Conservation (phyloP, 441 rosid genomes). For the Populus tomentosa region DNA sequence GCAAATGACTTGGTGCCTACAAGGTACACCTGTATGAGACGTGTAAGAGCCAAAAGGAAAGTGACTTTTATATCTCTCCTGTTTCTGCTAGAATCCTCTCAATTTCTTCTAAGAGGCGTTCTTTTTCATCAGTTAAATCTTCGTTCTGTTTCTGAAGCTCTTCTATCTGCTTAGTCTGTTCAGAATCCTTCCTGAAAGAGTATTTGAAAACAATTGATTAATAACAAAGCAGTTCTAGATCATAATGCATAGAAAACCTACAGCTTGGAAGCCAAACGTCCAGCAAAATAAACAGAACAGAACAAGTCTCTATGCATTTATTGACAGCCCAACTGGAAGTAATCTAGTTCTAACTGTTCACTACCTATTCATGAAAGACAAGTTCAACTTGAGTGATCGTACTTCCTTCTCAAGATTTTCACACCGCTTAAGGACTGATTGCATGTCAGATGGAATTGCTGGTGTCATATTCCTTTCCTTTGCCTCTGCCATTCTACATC, state of each 20-base stretch:
- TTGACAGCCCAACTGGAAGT: background rate
- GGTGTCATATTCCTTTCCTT: constrained; percentile 58
- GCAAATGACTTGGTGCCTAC: background rate
- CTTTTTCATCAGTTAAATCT: constrained; percentile 56
- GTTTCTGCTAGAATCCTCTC: constrained; percentile 50
- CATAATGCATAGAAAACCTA: background rate
- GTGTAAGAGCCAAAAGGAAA: too few relatives aligned
- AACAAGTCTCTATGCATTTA: background rate
- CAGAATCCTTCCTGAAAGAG: constrained; percentile 66
- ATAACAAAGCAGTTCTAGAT: background rate
- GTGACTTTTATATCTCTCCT: constrained; percentile 25
- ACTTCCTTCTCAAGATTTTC: constrained; percentile 80
- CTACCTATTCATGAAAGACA: constrained; percentile 78
- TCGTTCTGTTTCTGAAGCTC: constrained; percentile 67
- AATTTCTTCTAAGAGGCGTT: constrained; percentile 65
- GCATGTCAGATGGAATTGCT: constrained; percentile 53
- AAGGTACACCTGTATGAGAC: background rate
- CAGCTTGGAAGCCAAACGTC: background rate
- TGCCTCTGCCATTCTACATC: constrained; percentile 75
- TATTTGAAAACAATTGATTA: background rate
- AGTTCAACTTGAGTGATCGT: constrained; percentile 64
- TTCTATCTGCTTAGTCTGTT: constrained; percentile 72
- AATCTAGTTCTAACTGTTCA: too few relatives aligned
- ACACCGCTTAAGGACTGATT: constrained; percentile 51
- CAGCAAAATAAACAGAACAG: background rate